A percentile compares a stretch with the other conserved stretches of the same genome.
phyloP scores from a whole-genome alignment of 2,329 filamentous ascomycete species.

The Penicillium carneum region DNA sequence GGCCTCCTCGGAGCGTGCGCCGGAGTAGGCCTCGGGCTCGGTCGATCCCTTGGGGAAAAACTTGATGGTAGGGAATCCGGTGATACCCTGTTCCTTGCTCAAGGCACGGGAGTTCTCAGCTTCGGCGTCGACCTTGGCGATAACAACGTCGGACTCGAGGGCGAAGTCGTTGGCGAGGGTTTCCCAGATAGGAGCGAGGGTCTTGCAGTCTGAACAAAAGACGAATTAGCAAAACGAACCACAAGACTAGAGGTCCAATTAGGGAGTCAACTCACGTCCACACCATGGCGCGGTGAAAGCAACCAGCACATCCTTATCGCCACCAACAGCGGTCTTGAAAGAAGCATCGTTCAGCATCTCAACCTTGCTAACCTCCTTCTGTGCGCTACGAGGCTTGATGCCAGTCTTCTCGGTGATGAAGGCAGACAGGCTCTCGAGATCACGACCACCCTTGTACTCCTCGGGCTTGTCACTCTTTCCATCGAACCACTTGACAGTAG shows the following conservation, averaged over 20 bases:
- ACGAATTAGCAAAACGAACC: slow-evolving; percentile 17
- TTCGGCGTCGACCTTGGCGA: slow-evolving; percentile 96
- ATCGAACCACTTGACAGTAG: slow-evolving; percentile 96
- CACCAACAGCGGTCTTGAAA: slow-evolving; percentile 79
- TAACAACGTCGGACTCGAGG: slow-evolving; percentile 76
- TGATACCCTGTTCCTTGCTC: slow-evolving; percentile 77
- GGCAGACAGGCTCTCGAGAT: slow-evolving; percentile 80
- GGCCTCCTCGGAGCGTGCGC: slow-evolving; percentile 77
- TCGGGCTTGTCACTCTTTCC: slow-evolving; percentile 85
- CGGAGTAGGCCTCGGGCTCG: slow-evolving; percentile 73
- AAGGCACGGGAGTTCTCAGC: slow-evolving; percentile 81
- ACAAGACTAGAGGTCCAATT: slow-evolving; percentile 15
- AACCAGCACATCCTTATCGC: slow-evolving; percentile 88
- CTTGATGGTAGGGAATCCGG: slow-evolving; percentile 95
- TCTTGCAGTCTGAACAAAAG: slow-evolving; percentile 83
- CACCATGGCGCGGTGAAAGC: slow-evolving; percentile 99
- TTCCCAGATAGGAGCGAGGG: slow-evolving; percentile 88
- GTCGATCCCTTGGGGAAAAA: slow-evolving; percentile 89
- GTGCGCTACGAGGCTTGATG: slow-evolving; percentile 72
- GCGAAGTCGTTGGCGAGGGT: slow-evolving; percentile 80
- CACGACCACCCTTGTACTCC: slow-evolving; percentile 86
- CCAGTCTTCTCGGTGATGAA: slow-evolving; percentile 90
- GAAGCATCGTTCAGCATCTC: slow-evolving; percentile 79
- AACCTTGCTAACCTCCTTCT: slow-evolving; percentile 73
- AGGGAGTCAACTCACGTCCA: slow-evolving; percentile 74